Evolutionary conservation across 2,329 filamentous ascomycete genomes (phyloP).

Genomic region (Venturia pyrina): DNA sequence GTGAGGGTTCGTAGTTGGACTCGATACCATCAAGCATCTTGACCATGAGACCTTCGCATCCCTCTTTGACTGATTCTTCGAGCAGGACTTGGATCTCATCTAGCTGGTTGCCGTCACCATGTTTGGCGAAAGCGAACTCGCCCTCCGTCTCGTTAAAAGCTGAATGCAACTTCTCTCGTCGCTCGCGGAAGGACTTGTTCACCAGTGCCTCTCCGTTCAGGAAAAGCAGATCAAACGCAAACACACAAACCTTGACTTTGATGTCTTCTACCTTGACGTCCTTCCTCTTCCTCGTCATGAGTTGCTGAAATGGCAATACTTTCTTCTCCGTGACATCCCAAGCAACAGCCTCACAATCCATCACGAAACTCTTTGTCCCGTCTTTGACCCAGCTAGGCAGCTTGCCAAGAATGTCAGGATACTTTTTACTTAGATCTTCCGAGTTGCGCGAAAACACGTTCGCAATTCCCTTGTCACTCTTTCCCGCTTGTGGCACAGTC

Average conservation of each 20-base stretch:
- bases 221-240: conserved; percentile 90
- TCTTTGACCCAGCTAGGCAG: conserved; percentile 81
- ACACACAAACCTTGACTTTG: conserved; percentile 94
- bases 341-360: conserved; percentile 97
- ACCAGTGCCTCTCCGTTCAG: conserved; percentile 85
- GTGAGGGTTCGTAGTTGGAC: conserved; percentile 91
- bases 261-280: conserved; percentile 93
- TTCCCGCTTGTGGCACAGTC: conserved; percentile 48
- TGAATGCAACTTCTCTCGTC: conserved; percentile 61
- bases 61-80: conserved; percentile 90
- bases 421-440: conserved; percentile 94
- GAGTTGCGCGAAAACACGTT: conserved; percentile 97
- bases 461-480: conserved; percentile 62
- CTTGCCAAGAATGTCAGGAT: conserved; percentile 87
- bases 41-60: conserved; percentile 96
- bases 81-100: conserved; percentile 89
- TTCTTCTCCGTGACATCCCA: conserved; percentile 96
- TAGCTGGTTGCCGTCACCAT: conserved; percentile 76
- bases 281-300: conserved; percentile 97
- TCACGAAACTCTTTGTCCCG: conserved; percentile 85
- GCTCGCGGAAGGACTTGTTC: conserved; percentile 74
- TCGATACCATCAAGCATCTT: conserved; percentile 96
- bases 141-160: conserved; percentile 74
- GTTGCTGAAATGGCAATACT: conserved; percentile 89
- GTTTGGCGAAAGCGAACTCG: conserved; percentile 83